Evolutionary conservation across 192 early-diverging fungal species (phyloP).

Genomic region (Lobosporangium transversale): DNA sequence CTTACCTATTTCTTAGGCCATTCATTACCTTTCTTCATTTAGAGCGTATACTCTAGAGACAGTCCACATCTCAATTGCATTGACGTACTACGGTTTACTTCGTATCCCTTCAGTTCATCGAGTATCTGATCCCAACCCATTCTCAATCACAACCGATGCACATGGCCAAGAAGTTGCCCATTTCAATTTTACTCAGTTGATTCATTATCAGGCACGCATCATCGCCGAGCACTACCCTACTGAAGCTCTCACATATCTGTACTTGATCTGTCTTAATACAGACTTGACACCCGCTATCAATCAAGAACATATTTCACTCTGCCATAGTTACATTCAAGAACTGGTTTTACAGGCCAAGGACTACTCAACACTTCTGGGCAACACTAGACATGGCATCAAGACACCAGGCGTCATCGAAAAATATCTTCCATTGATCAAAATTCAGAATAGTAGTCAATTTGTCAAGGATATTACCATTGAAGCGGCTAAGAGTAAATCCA

Average conservation of each 20-base stretch:
- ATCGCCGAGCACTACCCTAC: conserved; percentile 56
- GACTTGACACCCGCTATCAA: conserved; percentile 37
- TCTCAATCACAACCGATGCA: conserved; percentile 31
- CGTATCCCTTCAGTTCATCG: conserved; percentile 69
- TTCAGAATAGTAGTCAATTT: conserved; percentile 68
- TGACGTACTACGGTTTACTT: conserved; percentile 84
- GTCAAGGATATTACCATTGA: conserved; percentile 69
- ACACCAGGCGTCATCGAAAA: conserved; percentile 74
- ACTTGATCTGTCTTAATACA: conserved; percentile 66
- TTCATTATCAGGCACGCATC: conserved; percentile 30
- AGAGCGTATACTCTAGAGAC: conserved; percentile 80
- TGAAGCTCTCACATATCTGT: conserved; percentile 72
- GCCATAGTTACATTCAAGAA: conserved; percentile 66
- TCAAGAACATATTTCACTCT: conserved; percentile 61
- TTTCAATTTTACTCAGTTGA: conserved; percentile 41
- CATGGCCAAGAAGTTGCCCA: conserved; percentile 54
- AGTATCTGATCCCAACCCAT: conserved; percentile 47
- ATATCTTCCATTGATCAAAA: conserved; percentile 69
- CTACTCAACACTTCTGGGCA: conserved; percentile 66
- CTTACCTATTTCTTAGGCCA: conserved; percentile 57
- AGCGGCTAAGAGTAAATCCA: conserved; percentile 76
- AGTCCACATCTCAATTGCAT: conserved; percentile 88
- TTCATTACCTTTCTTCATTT: conserved; percentile 74
- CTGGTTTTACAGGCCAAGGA: conserved; percentile 70
- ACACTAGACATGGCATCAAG: conserved; percentile 54